These are phyloP conservation scores for Mucor plumbeus DNA, from an alignment of 371 early-diverging fungal species.

Conservation along the genomic window DNA sequence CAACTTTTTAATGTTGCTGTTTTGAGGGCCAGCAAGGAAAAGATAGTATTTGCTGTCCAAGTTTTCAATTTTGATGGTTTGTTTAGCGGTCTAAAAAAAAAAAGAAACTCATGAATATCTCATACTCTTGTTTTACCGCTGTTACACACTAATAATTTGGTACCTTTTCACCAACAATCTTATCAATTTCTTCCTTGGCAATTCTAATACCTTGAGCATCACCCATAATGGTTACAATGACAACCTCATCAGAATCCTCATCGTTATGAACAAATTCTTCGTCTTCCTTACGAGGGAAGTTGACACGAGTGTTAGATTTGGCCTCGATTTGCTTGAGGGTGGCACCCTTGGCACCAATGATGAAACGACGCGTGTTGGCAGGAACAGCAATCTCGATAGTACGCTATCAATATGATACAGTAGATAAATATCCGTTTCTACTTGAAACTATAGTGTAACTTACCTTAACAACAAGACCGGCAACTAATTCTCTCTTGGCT, in stretches of 20 bases:
- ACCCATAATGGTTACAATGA: conserved; percentile 82
- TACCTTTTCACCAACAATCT: conserved; percentile 80
- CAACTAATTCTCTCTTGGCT: conserved; percentile 80
- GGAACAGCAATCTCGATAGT: conserved; percentile 76
- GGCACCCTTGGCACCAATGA: conserved; percentile 86
- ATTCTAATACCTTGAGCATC: conserved; percentile 82
- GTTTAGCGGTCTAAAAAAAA: conserved; percentile 56
- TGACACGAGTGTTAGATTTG: conserved; percentile 80
- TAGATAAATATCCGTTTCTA: background rate
- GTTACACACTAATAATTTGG: background rate
- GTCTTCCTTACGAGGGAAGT: conserved; percentile 68
- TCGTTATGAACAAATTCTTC: conserved; percentile 46
- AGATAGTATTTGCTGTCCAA: conserved; percentile 75
- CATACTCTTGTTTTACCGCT: background rate
- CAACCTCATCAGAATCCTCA: conserved; percentile 61
- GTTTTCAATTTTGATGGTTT: conserved; percentile 58
- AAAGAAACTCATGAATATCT: background rate
- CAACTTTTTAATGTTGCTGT: conserved; percentile 58
- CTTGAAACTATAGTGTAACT: background rate
- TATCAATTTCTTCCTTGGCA: conserved; percentile 88
- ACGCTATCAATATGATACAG: conserved; percentile 31
- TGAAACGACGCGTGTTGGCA: conserved; percentile 76
- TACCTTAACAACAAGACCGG: conserved; percentile 80
- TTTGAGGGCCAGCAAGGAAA: conserved; percentile 81
- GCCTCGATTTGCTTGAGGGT: conserved; percentile 77